Percentiles rank a stretch among this genome's conserved stretches.
phyloP scores from a whole-genome alignment of 768 basidiomycete species.

The Boletus coccyginus region DNA sequence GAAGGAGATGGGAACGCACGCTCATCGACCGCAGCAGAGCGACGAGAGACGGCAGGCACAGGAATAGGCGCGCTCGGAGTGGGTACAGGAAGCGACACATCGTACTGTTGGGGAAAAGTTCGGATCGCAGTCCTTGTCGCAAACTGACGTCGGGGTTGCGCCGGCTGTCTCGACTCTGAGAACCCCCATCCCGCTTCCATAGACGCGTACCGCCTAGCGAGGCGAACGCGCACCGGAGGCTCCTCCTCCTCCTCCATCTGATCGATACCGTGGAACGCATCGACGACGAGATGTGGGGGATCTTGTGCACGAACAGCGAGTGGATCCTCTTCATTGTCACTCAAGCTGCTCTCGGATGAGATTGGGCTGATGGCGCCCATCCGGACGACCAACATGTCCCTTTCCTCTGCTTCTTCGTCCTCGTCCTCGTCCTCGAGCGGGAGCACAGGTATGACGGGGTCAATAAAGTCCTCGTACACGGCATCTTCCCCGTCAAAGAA shows the following conservation, averaged over 20 bases:
- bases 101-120: background rate
- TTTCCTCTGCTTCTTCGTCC: slow-evolving; percentile 26
- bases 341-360: slow-evolving; percentile 42
- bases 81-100: slow-evolving; percentile 15
- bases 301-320: slow-evolving; percentile 46
- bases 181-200: slow-evolving; percentile 8
- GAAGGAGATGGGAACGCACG: slow-evolving; percentile 19
- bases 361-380: slow-evolving; percentile 35
- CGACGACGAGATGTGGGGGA: slow-evolving; percentile 37
- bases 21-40: slow-evolving; percentile 21
- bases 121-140: background rate
- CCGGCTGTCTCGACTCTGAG: background rate
- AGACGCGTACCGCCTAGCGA: slow-evolving; percentile 16
- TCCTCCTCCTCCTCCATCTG: slow-evolving; percentile 21
- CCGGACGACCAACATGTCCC: slow-evolving; percentile 32
- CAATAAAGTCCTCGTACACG: slow-evolving; percentile 64
- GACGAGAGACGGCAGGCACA: slow-evolving; percentile 25
- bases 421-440: too few species aligned
- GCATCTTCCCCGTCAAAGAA: slow-evolving; percentile 60
- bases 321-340: slow-evolving; percentile 45
- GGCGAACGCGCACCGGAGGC: slow-evolving; percentile 22
- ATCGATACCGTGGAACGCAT: slow-evolving; percentile 31
- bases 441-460: slow-evolving; percentile 28
- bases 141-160: slow-evolving; percentile 5
- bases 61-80: slow-evolving; percentile 29